Conservation (phyloP, 1,139 yeast genomes). For the Zhuliangozyma blackwelliae region DNA sequence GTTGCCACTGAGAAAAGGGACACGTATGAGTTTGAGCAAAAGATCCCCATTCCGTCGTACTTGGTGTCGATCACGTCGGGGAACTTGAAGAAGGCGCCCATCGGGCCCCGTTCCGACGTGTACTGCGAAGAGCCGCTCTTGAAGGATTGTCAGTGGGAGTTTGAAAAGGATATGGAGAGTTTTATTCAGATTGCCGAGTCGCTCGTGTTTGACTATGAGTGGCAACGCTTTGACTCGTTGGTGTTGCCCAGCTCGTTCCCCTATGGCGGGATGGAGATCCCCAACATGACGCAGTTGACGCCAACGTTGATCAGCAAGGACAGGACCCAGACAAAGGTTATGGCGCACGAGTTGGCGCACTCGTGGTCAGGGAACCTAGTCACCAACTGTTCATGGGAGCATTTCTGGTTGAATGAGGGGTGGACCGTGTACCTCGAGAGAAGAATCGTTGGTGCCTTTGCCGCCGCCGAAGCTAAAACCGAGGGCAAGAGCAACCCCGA, state of each 20-base stretch:
- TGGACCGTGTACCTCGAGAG: slow-evolving; percentile 38
- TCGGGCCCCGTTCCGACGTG: slow-evolving; percentile 34
- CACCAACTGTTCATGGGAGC: slow-evolving; percentile 36
- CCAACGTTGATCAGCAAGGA: slow-evolving; percentile 34
- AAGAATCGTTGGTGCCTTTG: slow-evolving; percentile 30
- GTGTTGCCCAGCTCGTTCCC: slow-evolving; percentile 34
- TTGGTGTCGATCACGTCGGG: slow-evolving; percentile 36
- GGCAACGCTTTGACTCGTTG: slow-evolving; percentile 30
- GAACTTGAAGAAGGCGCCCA: slow-evolving; percentile 23
- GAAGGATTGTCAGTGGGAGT: slow-evolving; percentile 31
- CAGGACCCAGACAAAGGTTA: slow-evolving; percentile 30
- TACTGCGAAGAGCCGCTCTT: slow-evolving; percentile 26
- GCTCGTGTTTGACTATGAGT: slow-evolving; percentile 31
- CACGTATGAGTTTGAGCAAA: slow-evolving; percentile 25
- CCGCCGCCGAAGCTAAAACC: slow-evolving; percentile 20
- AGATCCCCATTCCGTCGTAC: slow-evolving; percentile 35
- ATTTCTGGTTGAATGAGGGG: slow-evolving; percentile 39
- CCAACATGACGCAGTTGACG: slow-evolving; percentile 34
- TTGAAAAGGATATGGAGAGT: slow-evolving; percentile 33
- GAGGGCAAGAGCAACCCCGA: slow-evolving; percentile 17
- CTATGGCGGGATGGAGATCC: slow-evolving; percentile 40
- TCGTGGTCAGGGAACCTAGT: slow-evolving; percentile 39
- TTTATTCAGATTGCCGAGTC: slow-evolving; percentile 31
- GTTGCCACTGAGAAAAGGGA: slow-evolving; percentile 3
- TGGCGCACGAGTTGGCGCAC: slow-evolving; percentile 39